Base-by-base conservation (phyloP, 2,329 filamentous ascomycete species). In the Aspergillus sp. region DNA sequence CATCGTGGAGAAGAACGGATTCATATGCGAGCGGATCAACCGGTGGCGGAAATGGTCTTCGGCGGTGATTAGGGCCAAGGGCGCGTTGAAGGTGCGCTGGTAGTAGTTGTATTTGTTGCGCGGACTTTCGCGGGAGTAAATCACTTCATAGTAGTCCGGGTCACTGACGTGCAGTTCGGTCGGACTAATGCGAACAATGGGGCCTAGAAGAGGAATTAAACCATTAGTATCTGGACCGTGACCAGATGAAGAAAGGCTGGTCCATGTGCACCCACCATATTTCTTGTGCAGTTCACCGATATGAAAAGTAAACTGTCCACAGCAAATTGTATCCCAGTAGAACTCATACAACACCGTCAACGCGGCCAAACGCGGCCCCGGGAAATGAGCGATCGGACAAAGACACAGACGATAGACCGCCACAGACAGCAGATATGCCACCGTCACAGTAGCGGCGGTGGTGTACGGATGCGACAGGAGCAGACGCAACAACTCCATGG, bases 81-180 rank as follows among this genome's bases (percentile, higher is more conserved):
- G 61, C 22, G 57, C 60, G 11, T 63, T 65, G 45, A 71, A 66
- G 33, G 61, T 60, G 13, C 60, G 60, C 7, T 61, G 55, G 52
- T 64, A 63, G 56, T 61, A 64, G 16, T 59, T 43, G 17, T 62
- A 66, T 44, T 70, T 69, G 54, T 70, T 62, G 19, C 62, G 62
- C 1, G 65, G 65, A 20, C 59, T 61, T 38, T 64, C 61, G 20
- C 63, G 65, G 33, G 65, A 63, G 57, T 67, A 69, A 17, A 67
- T 53, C 9, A 58, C 55, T 42, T 69, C 64, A 44, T 65, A 68
- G 52, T 59, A 66, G 14, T 61, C 54, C 6, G 60, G 59, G 44
- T 70, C 67, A 20, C 61, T 58, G 53, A 69, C 60, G 47, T 70
- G 68, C n/a, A 70, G 52, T 50, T 69, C 66, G 45, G 60, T 59